Conservation (phyloP, 2,329 filamentous ascomycete species). For the Neonectria neomacrospora region DNA sequence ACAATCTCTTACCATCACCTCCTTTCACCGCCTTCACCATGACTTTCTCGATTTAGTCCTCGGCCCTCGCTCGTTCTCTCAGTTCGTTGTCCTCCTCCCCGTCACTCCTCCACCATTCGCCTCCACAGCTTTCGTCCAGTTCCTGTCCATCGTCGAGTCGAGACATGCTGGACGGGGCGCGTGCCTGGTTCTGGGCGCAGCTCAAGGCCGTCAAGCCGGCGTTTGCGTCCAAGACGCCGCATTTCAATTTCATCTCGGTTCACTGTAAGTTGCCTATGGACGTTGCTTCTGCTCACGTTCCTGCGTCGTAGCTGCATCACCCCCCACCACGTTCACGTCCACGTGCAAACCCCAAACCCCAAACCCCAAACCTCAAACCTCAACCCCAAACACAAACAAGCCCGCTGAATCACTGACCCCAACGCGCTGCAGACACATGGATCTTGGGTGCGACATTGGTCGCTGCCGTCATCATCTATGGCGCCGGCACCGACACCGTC, state of each 20-base stretch:
- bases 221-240: constrained; percentile 69
- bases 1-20: not conserved
- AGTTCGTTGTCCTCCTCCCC: not conserved
- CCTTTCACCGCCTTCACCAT: constrained; percentile 15
- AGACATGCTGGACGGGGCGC: constrained; percentile 50
- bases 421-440: constrained; percentile 72
- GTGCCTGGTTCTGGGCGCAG: constrained; percentile 53
- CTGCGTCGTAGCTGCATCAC: constrained; percentile 7
- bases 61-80: not conserved
- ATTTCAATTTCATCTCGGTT: constrained; percentile 83
- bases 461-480: constrained; percentile 81
- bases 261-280: constrained; percentile 71
- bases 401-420: constrained; percentile 34
- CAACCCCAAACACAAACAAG: no score
- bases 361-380: not conserved
- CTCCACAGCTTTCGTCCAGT: constrained; percentile 18
- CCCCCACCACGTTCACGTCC: constrained; percentile 35
- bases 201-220: constrained; percentile 64
- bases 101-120: not conserved
- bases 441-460: constrained; percentile 79
- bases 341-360: constrained; percentile 30
- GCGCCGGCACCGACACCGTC: constrained; percentile 66
- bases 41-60: constrained; percentile 16
- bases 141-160: constrained; percentile 27
- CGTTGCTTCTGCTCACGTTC: not conserved